Conservation (phyloP, 371 early-diverging fungal species). For the Umbelopsis sp. region DNA sequence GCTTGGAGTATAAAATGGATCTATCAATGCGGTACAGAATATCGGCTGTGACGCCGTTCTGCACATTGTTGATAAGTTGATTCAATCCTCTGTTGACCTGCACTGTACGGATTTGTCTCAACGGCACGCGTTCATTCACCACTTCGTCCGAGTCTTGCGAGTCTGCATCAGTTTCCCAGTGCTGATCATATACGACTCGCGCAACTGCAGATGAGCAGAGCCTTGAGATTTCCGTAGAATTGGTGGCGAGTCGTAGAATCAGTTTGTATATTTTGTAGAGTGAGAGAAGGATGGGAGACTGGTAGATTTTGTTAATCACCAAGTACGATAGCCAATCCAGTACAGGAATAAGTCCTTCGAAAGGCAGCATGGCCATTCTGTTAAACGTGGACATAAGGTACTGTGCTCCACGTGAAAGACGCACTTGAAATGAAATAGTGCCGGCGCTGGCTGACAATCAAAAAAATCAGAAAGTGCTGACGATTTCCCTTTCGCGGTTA, state of each 20-base stretch:
- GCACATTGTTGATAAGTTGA: constrained; percentile 10
- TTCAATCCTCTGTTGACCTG: not conserved
- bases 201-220: constrained; percentile 49
- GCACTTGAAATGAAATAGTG: not conserved
- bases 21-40: constrained; percentile 38
- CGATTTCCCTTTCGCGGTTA: too few species aligned
- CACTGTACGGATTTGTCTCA: not conserved
- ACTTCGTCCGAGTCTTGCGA: not conserved
- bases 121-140: not conserved
- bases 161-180: constrained; percentile 7
- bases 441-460: not conserved
- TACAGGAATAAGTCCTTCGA: constrained; percentile 12
- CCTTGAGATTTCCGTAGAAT: constrained; percentile 69
- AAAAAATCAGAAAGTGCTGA: too few species aligned
- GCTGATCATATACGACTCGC: constrained; percentile 6
- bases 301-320: constrained; percentile 57
- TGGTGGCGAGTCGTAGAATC: constrained; percentile 45
- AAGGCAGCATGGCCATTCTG: constrained; percentile 12
- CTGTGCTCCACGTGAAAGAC: constrained; percentile 1
- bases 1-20: constrained; percentile 58
- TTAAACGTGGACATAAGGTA: not conserved
- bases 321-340: constrained; percentile 54
- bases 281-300: constrained; percentile 48
- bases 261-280: constrained; percentile 60
- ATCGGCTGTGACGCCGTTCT: constrained; percentile 26